Base-by-base conservation (phyloP, 2,329 filamentous ascomycete species). In the Aspergillus spinulosporus region DNA sequence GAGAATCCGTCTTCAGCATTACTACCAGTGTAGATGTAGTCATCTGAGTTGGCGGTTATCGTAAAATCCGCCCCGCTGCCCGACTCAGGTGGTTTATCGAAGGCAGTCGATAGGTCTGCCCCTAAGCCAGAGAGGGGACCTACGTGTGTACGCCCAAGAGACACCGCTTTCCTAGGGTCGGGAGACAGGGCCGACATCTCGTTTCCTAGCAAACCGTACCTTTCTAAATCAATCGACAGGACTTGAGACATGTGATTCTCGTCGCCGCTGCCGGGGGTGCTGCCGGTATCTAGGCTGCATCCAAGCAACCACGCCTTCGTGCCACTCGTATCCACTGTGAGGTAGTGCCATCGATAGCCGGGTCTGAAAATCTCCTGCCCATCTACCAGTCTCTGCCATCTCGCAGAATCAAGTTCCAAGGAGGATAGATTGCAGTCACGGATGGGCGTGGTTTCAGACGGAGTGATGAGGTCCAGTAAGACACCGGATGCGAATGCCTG, bases 321-420 rank as follows among this genome's bases (percentile, higher is more conserved):
- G 4, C 93, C 93, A 66, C 96, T 90, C 59, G 94, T 88, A 69
- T 97, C 95, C 75, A 97, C 89, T 2, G 92, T 96, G 72, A 94
- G 97, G 71, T 99, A 99, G 72, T 97, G 93, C 94, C 94, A 99
- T 58, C 93, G 86, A 72, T 94, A 97, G n/a, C 89, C 90, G 0
- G 86, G 80, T 64, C 89, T 89, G 76, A 97, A 99, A 34, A 99
- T 88, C 69, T 99, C 94, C 49, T 90, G 88, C 3, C 94, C 94
- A 67, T 97, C 93, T 1, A 93, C 94, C 14, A 99, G 81, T 70
- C 92, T 95, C 73, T 96, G 92, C 94, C 94, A 99, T 47, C 92
- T 87, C 49, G 97, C 77, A 0, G 89, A 88, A 56, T 89, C 88
- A 8, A 99, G 80, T 65, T 99, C 94, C 28, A 99, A 78, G 3